phyloP scores from a whole-genome alignment of 176 grass and related monocot species.

The Paspalum vaginatum region DNA sequence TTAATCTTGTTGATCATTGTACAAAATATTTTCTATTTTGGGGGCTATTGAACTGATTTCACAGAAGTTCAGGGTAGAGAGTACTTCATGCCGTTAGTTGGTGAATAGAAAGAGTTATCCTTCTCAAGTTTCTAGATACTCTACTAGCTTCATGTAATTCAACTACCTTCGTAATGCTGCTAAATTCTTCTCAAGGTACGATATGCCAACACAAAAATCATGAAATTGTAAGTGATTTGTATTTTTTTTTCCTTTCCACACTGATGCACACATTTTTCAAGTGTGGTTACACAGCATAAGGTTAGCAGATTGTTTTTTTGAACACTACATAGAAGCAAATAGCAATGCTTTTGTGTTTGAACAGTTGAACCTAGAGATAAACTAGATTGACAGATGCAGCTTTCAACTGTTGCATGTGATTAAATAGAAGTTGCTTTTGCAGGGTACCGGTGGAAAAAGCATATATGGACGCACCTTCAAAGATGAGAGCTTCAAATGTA shows the following conservation, averaged over 20 bases:
- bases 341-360: background rate
- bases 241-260: background rate
- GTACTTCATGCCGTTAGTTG: slow-evolving; percentile 16
- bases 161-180: background rate
- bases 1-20: background rate
- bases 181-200: background rate
- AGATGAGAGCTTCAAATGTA: slow-evolving; percentile 97
- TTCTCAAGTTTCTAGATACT: background rate
- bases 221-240: background rate
- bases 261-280: background rate
- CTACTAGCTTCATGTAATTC: background rate
- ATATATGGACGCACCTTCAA: slow-evolving; percentile 92
- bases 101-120: background rate
- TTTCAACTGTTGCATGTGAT: slow-evolving; percentile 23
- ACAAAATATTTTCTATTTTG: background rate
- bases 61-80: slow-evolving; percentile 27
- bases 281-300: background rate
- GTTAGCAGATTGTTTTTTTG: background rate
- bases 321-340: background rate
- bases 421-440: slow-evolving; percentile 34
- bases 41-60: background rate
- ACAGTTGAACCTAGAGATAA: background rate
- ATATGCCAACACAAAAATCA: background rate
- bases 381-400: background rate
- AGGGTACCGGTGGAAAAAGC: slow-evolving; percentile 96